A percentile compares a stretch with the other conserved stretches of the same genome.
Conservation (phyloP, 192 early-diverging fungal species). For the Lunasporangiospora selenospora region DNA sequence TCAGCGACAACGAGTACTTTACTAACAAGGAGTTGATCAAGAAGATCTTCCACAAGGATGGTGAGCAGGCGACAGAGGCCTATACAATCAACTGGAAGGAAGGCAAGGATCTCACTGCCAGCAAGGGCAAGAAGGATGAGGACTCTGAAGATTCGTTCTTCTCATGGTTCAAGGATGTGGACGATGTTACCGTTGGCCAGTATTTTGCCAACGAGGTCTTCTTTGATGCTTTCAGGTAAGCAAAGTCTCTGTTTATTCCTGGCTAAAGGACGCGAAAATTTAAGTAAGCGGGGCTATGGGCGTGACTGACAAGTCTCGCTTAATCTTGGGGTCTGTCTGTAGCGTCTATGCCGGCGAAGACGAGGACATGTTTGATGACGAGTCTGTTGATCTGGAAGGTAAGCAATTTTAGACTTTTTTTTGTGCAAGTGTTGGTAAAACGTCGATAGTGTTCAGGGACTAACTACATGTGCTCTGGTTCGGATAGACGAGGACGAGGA, state of each 20-base stretch:
- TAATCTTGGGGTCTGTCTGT: slow-evolving; percentile 1
- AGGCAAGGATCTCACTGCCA: slow-evolving; percentile 57
- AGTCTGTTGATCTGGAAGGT: slow-evolving; percentile 33
- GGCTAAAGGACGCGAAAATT: too few relatives aligned
- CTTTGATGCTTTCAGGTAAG: slow-evolving; percentile 33
- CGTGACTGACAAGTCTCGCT: too few relatives aligned
- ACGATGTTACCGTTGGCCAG: slow-evolving; percentile 19
- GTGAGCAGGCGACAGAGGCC: slow-evolving; percentile 7
- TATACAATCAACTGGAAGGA: slow-evolving; percentile 63
- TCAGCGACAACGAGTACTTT: slow-evolving; percentile 64
- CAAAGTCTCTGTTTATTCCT: too few relatives aligned
- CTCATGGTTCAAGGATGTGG: slow-evolving; percentile 28
- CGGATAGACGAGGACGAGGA: slow-evolving; percentile 16
- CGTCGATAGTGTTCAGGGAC: too few relatives aligned
- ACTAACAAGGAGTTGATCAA: slow-evolving; percentile 59
- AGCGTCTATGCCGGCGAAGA: slow-evolving; percentile 12
- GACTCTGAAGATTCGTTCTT: slow-evolving; percentile 42
- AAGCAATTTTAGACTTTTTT: slow-evolving; percentile 16
- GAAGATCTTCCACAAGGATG: slow-evolving; percentile 50
- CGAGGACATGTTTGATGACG: slow-evolving; percentile 19
- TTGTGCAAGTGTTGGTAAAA: background rate
- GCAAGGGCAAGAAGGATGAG: slow-evolving; percentile 47
- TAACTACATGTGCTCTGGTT: background rate
- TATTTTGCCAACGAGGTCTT: slow-evolving; percentile 32
- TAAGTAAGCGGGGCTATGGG: too few relatives aligned